Conservation (phyloP, 202 grass and related monocot genomes). For the Dendrocalamus latiflorus region DNA sequence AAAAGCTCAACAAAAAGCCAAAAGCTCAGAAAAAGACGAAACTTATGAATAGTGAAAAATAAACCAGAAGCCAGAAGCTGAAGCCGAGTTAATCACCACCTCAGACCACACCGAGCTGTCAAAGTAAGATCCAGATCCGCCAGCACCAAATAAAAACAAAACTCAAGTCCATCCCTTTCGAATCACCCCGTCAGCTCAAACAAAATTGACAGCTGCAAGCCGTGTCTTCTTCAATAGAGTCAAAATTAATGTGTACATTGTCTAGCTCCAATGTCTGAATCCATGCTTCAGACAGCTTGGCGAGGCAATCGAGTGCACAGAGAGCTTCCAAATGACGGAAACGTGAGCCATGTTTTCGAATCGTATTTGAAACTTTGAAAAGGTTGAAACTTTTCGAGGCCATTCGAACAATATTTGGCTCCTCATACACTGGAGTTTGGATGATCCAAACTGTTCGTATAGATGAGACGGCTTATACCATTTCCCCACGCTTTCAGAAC, state of each 20-base stretch:
- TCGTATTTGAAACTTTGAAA: background rate
- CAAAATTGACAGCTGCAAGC: slow-evolving; percentile 25
- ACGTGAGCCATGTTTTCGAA: background rate
- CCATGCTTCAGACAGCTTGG: background rate
- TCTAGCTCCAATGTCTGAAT: background rate
- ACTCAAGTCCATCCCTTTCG: background rate
- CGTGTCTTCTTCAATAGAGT: slow-evolving; percentile 11
- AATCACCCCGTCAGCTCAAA: background rate
- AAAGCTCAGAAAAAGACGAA: too few relatives aligned
- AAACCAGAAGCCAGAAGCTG: too few relatives aligned
- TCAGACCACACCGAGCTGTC: background rate
- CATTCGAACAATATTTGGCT: background rate
- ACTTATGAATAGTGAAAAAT: too few relatives aligned
- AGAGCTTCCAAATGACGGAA: background rate
- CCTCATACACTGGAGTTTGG: too few relatives aligned
- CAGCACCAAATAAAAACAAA: slow-evolving; percentile 11
- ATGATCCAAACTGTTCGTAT: background rate
- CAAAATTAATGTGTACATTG: background rate
- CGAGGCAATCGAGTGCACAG: background rate
- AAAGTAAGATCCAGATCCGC: slow-evolving; percentile 31
- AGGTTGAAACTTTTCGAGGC: background rate
- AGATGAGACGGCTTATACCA: background rate
- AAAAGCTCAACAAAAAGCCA: too few relatives aligned
- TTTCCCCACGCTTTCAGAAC: too few relatives aligned
- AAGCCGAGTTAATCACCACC: too few relatives aligned